Evolutionary conservation across 805 yeast genomes (phyloP), one percentile per base, ranked within the genome.

Genomic region (Saccharomycopsis fibuligera): DNA sequence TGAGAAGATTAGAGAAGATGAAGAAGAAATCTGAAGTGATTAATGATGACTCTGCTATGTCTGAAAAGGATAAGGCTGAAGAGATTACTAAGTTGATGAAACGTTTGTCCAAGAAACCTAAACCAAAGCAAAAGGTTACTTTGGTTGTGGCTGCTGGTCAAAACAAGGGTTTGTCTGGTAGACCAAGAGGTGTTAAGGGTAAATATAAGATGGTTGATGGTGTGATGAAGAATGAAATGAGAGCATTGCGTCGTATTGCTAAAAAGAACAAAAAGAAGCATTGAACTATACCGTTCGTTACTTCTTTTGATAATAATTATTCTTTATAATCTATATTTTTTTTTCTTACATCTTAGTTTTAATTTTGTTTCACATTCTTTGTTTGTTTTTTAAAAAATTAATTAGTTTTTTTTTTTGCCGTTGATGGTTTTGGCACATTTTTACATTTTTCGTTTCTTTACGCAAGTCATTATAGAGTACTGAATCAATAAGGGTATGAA

Each of bases 141-240:
- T 76, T 88, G 53, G 96, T 93, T 53, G 89, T 80, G 57, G 98
- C 99, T 8, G 69, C 72, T 44, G 98, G 98, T 60, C 65, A 72
- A 33, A 90, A 93, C 67, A 85, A 72, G 65, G 96, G 96, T 51
- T 69, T 90, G 45, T 73, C 86, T 57, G 99, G 99, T 48, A 84
- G 99, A 72, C 99, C 99, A 37, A 84, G 79, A 69, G 99, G 99
- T 65, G 80, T 93, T 58, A 88, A 82, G 67, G 99, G 99, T 69
- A 89, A 87, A 65, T 93, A 93, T 72, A 93, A 87, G 83, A 93
- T 93, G 99, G 98, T 93, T 58, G 99, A 93, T 68, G 98, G 98
- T 74, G 86, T 83, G 19, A 73, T 88, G 84, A 93, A 93, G 86
- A 93, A 93, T 66, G 99, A 93, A 69, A 90, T 85, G 74, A 75